Percentiles rank a stretch among this genome's conserved stretches.
Conservation (phyloP, 129 eudicot genomes). For the Solidago caesia region DNA sequence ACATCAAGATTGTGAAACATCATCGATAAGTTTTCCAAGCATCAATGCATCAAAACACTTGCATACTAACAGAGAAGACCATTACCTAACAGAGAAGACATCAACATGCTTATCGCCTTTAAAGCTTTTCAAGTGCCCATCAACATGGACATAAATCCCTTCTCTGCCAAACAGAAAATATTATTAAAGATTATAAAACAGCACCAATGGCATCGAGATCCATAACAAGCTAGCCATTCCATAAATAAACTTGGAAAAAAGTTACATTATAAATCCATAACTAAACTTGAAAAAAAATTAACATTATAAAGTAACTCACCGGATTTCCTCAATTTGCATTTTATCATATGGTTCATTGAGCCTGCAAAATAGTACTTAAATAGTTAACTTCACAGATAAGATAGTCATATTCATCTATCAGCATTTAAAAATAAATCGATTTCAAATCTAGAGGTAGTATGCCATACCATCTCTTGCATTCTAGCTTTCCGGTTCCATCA, state of each 20-base stretch:
- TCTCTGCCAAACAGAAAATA: constrained; percentile 43
- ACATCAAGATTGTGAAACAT: background rate
- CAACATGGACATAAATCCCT: constrained; percentile 78
- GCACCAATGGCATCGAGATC: too few species aligned
- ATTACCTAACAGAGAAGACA: constrained; percentile 78
- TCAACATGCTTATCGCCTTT: constrained; percentile 62
- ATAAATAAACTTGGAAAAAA: background rate
- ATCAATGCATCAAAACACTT: background rate
- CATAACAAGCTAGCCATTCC: background rate
- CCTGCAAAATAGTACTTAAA: constrained; percentile 39
- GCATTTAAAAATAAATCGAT: too few species aligned
- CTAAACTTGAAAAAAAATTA: background rate
- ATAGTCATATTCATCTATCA: too few species aligned
- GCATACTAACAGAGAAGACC: background rate
- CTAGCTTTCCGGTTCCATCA: constrained; percentile 88
- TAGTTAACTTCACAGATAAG: background rate
- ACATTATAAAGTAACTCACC: constrained; percentile 37
- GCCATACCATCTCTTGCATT: constrained; percentile 71
- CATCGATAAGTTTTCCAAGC: background rate
- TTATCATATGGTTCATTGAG: constrained; percentile 71
- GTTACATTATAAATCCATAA: background rate
- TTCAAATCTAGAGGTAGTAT: background rate
- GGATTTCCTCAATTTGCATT: constrained; percentile 57
- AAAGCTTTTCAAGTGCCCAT: constrained; percentile 76
- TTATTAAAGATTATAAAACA: background rate